Evolutionary conservation across 2,329 filamentous ascomycete genomes (phyloP), one percentile per base, ranked within the genome.

Genomic region (Neofusicoccum laricinum): DNA sequence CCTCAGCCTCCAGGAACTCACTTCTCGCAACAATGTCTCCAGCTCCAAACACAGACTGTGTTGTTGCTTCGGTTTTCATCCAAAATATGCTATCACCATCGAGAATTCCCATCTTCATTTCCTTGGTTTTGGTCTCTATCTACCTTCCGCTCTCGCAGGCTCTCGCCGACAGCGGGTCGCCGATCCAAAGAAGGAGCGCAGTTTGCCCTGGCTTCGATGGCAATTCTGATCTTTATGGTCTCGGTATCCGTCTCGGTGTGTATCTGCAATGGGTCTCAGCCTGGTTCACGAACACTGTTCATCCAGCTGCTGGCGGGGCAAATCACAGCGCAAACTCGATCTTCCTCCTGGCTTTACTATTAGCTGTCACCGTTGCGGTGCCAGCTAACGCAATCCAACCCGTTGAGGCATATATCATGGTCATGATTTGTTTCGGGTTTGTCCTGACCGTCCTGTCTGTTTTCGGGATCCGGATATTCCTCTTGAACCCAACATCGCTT

Each of bases 191-290:
- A 12, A 21, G 21, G 7, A 34, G 4, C 21, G 15, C 14, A 15
- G n/a, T 4, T 6, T 62, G 59, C n/a, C 46, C 59, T 2, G 30
- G 32, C 2, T 70, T 74, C 48, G 19, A 61, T 12, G 73, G 72
- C 1, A 72, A 72, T 51, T 64, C 67, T 30, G 72, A 75, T 50
- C 70, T 73, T 53, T 76, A 75, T 61, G 73, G 73, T 0, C 68
- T 75, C 17, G 73, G 73, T 1, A 75, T 76, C 41, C 69, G 73
- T 12, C 64, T 76, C 10, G 72, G 72, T 41, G 69, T 70, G 53
- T 75, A 75, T 53, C 53, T 74, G 2, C 71, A 72, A 64, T 75
- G 72, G 73, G 65, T 70, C 36, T 69, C 71, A 1, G 67, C 65
- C 8, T 69, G 71, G 4, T 51, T 73, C 5, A 69, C 72, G 8